Conservation (phyloP, 2,329 filamentous ascomycete genomes). For the Geoglossum cookeanum region DNA sequence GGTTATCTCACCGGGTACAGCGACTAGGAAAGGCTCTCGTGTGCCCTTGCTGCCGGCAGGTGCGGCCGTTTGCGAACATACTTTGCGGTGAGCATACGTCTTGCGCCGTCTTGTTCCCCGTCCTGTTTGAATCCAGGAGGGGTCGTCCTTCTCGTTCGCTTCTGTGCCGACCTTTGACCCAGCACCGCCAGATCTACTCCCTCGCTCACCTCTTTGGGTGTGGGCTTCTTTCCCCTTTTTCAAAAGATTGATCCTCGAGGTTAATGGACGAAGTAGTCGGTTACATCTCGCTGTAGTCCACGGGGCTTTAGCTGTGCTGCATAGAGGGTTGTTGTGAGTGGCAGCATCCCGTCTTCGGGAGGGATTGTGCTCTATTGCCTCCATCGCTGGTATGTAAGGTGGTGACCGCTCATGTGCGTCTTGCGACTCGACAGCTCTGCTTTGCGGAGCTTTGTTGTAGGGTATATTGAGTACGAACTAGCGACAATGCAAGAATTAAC, state of each 20-base stretch:
- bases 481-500: not conserved
- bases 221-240: not conserved
- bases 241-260: conserved; percentile 2
- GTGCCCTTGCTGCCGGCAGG: not conserved
- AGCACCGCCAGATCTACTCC: not conserved
- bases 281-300: conserved; percentile 4
- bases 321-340: not conserved
- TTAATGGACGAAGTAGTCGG: conserved; percentile 3
- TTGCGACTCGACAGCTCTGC: not conserved
- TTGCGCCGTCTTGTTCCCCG: not conserved
- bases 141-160: not conserved
- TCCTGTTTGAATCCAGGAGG: not conserved
- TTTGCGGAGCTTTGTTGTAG: not conserved
- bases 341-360: not conserved
- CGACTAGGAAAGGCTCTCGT: not conserved
- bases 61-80: not conserved
- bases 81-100: not conserved
- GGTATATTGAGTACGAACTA: not conserved
- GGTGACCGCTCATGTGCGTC: not conserved
- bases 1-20: not conserved
- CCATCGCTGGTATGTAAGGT: not conserved
- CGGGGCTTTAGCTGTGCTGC: not conserved
- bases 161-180: not conserved
- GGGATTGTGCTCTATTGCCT: not conserved
- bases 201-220: not conserved